Percentiles rank a stretch among this genome's conserved stretches.
These are phyloP conservation scores for Pseudomassariella vexata DNA, from an alignment of 2,329 filamentous ascomycete species.

Conservation along the genomic window DNA sequence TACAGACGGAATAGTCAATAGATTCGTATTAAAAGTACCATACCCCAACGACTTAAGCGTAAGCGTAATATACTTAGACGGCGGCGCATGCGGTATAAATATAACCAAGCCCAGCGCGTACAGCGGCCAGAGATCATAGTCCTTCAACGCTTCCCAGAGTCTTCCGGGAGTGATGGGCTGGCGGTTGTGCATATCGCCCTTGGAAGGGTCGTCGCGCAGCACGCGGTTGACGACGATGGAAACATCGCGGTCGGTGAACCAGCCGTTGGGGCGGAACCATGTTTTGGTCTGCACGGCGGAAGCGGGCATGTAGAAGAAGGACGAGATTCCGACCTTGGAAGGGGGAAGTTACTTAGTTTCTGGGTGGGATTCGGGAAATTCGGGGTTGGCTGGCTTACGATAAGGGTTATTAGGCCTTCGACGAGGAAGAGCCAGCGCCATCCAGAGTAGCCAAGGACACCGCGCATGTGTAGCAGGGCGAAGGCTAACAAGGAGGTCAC, in stretches of 20 bases:
- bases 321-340: constrained; percentile 36
- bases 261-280: constrained; percentile 44
- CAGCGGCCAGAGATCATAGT: constrained; percentile 52
- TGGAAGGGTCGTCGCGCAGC: constrained; percentile 51
- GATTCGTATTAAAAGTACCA: constrained; percentile 47
- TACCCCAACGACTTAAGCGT: constrained; percentile 45
- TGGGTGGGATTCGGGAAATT: no score
- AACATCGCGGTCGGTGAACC: constrained; percentile 53
- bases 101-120: constrained; percentile 43
- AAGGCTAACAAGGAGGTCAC: constrained; percentile 29
- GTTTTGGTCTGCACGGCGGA: constrained; percentile 41
- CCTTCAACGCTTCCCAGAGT: constrained; percentile 43
- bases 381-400: constrained; percentile 16
- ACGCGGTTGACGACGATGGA: constrained; percentile 53
- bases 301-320: constrained; percentile 48
- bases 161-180: constrained; percentile 41
- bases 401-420: constrained; percentile 47
- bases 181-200: constrained; percentile 54
- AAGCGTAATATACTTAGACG: constrained; percentile 44
- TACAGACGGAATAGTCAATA: constrained; percentile 49
- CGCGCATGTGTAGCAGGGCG: constrained; percentile 29
- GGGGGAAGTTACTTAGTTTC: no score
- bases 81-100: constrained; percentile 42
- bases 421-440: constrained; percentile 49
- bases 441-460: constrained; percentile 28